Base-by-base conservation (phyloP, 441 rosid species). In the Aleurites moluccanus region DNA sequence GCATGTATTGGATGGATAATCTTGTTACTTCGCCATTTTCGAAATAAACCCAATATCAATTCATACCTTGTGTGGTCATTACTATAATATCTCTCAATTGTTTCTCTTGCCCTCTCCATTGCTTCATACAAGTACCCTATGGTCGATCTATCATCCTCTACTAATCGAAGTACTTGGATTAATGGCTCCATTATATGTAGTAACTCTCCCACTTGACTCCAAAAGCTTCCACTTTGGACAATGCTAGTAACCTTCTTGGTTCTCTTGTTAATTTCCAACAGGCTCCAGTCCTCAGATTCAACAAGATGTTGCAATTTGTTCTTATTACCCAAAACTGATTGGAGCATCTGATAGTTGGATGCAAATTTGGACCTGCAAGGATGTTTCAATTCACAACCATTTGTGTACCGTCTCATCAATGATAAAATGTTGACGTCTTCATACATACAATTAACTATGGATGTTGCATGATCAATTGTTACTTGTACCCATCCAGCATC, bases 311-410 rank as follows among this genome's bases (percentile, higher is more conserved):
- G 18, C 38, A 68, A 47, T 49, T 50, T 59, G 23, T 49, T 50
- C 21, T 68, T 53, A 25, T 21, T 27, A n/a, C 21, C 57, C 8
- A 68, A 13, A 18, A 47, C 20, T 13, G 57, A 25, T 27, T 49
- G 59, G 35, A 68, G 72, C 72, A 68, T 68, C 40, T 44, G 55
- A 50, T 25, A 68, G 4, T 47, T 45, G 2, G 72, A 68, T 6
- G 57, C 40, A 47, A 68, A 68, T 45, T 16, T 50, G 49, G 40
- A 11, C 59, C 5, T 23, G 15, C 53, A 38, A 38, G 53, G 70
- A 45, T 45, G 70, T 42, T 66, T 66, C 6, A 47, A 20, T 14
- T 45, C 72, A 1, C 33, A 47, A 33, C 6, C 14, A 10, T 68
- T 50, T 25, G 72, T 68, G 55, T 47, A 23, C 15, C 27, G 40